Conservation (phyloP, 2,329 filamentous ascomycete species). For the Epichloe scottii region DNA sequence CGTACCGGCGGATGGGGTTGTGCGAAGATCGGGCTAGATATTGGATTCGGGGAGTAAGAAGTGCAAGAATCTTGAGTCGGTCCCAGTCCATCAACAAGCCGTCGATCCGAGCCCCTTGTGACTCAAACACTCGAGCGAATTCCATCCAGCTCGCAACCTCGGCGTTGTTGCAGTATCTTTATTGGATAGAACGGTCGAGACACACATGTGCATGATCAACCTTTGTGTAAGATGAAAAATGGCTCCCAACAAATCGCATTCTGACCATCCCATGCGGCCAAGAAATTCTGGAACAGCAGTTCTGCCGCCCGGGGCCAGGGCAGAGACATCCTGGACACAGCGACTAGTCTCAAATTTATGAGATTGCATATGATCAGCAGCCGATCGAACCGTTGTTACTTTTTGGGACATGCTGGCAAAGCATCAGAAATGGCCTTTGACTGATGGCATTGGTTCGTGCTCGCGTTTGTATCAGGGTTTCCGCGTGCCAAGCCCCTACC, state of each 20-base stretch:
- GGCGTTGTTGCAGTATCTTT: neutral
- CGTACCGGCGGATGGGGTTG: too few relatives aligned
- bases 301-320: too few relatives aligned
- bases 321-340: neutral
- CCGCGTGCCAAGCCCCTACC: neutral
- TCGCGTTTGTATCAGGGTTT: neutral
- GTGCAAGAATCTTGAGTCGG: neutral
- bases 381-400: constrained; percentile 3
- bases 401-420: neutral
- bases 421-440: neutral
- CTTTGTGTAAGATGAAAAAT: neutral
- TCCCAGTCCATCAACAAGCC: too few relatives aligned
- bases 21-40: too few relatives aligned
- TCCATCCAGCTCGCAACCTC: neutral
- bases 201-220: neutral
- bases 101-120: neutral
- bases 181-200: too few relatives aligned
- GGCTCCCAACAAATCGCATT: neutral
- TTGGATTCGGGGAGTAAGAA: too few relatives aligned
- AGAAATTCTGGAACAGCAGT: too few relatives aligned
- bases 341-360: neutral
- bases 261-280: too few relatives aligned
- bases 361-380: neutral
- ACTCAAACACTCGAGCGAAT: neutral
- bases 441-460: neutral